A percentile compares a stretch with the other conserved stretches of the same genome.
Evolutionary conservation across 768 basidiomycete genomes (phyloP).

Genomic region (Lyophyllum semitale): DNA sequence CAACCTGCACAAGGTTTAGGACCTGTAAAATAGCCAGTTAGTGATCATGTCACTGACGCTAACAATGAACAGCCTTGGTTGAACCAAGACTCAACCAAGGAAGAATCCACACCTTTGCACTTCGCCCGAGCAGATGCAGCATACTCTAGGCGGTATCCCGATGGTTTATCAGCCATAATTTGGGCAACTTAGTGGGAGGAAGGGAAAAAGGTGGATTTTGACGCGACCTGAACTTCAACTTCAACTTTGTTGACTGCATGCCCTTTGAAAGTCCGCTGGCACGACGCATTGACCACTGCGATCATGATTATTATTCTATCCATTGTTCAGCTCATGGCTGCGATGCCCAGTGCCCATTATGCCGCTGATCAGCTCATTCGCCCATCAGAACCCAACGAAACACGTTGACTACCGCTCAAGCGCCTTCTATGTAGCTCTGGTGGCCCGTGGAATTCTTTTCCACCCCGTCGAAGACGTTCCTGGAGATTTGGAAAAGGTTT

Average conservation of each 20-base stretch:
- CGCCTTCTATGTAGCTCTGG: not conserved
- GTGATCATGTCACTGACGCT: constrained; percentile 19
- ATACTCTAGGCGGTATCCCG: constrained; percentile 81
- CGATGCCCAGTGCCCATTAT: not conserved
- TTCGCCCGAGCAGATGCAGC: constrained; percentile 66
- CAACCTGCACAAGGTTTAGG: constrained; percentile 76
- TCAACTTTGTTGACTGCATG: constrained; percentile 26
- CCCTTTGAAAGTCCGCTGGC: constrained; percentile 48
- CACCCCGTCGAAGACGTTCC: no score
- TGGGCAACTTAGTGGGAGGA: constrained; percentile 19
- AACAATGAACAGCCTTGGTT: constrained; percentile 22
- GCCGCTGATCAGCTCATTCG: not conserved
- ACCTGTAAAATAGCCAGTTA: constrained; percentile 44
- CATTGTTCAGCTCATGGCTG: not conserved
- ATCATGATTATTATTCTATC: constrained; percentile 20
- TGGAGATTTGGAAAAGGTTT: no score
- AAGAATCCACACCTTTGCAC: constrained; percentile 66
- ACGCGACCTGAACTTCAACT: constrained; percentile 35
- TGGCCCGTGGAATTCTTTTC: no score
- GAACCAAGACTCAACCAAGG: constrained; percentile 1
- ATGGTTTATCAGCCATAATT: constrained; percentile 50
- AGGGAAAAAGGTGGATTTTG: constrained; percentile 21
- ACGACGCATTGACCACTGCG: constrained; percentile 48
- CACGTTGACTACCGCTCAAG: not conserved
- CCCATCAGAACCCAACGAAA: not conserved